Base-by-base conservation (phyloP, 106 monocot genomes). In the Allium cepa region DNA sequence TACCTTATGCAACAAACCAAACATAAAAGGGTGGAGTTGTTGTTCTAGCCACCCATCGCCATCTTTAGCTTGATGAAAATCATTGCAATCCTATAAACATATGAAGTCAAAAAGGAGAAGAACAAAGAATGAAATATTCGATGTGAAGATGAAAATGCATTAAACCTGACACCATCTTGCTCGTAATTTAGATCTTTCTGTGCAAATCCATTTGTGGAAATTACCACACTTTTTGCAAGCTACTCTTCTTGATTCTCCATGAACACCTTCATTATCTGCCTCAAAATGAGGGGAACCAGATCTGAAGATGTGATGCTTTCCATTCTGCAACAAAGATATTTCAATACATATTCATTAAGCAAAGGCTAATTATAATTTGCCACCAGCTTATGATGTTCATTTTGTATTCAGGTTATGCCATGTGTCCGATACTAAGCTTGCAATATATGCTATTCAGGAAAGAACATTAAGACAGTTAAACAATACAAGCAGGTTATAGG, bases 1-100 rank as follows among this genome's bases (percentile, higher is more conserved):
- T 45, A 99, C 99, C 90, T 93, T 99, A 8, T 87, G 84, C 70
- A 99, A 12, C 27, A 93, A 68, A 11, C 99, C 93, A 79, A 99
- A 99, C 60, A 99, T 45, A 77, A 99, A 72, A 11, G 93, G 87
- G 59, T 85, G 81, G 64, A 66, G 81, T 26, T 84, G 83, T 74
- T 99, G 93, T 76, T 99, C 99, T 50, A 99, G 82, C 99, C 99
- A 99, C 77, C 99, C 99, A 85, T 99, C 99, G 63, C 99, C 93
- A 78, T 99, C 99, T 81, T 90, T 93, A 57, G 90, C 87, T 74
- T 76, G 90, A 81, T 93, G 99, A 17, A 90, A 90, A 49, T 90
- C 99, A 53, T 90, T 85, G 77, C 99, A 99, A 57, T 99, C 99
- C 99, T 99, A 59, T 53, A 64, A 26, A 11, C 36, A 1, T 49